Evolutionary conservation across 371 early-diverging fungal species (phyloP).

Genomic region (Funneliformis caledonium): DNA sequence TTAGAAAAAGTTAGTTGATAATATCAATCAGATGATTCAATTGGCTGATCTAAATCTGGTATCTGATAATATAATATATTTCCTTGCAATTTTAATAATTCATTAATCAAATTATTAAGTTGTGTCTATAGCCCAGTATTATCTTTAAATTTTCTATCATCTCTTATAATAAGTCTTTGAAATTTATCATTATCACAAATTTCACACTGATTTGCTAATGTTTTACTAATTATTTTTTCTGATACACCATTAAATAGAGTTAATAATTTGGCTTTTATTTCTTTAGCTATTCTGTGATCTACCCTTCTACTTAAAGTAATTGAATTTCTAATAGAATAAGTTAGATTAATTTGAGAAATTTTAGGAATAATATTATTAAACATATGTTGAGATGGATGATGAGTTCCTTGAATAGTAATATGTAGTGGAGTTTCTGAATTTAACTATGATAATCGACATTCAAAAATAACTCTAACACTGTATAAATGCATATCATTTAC

Average conservation of each 20-base stretch:
- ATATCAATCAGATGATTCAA: neutral
- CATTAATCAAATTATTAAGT: too few species aligned
- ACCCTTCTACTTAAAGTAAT: neutral
- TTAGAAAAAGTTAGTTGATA: too few species aligned
- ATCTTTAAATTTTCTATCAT: neutral
- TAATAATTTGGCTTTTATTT: constrained; percentile 8
- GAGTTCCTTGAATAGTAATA: neutral
- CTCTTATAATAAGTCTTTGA: too few species aligned
- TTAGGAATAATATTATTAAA: neutral
- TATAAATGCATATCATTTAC: neutral
- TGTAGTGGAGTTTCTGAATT: neutral
- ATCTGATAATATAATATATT: too few species aligned
- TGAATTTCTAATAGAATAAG: neutral
- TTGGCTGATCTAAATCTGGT: too few species aligned
- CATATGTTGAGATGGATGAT: neutral
- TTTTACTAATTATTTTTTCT: too few species aligned
- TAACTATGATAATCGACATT: neutral
- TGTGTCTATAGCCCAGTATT: neutral
- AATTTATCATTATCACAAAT: neutral
- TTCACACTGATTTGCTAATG: neutral
- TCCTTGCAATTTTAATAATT: too few species aligned
- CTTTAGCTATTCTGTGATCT: neutral
- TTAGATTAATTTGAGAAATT: too few species aligned
- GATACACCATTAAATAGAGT: neutral
- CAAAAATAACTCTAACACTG: too few species aligned